Conservation (phyloP, 345 rosid species). For the Clausena lansium region DNA sequence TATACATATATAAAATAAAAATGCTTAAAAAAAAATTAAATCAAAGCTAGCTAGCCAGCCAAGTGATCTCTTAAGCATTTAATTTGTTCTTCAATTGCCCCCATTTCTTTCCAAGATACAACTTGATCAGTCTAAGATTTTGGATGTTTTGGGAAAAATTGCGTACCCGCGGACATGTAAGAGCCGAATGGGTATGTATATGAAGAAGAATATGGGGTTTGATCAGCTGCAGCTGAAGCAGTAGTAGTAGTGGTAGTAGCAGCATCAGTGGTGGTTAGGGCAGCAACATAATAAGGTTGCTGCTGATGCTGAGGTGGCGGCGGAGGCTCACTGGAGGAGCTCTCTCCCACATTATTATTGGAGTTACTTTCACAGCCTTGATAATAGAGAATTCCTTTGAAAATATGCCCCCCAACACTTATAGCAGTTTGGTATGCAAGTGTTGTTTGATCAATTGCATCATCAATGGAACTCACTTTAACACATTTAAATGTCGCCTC, state of each 20-base stretch:
- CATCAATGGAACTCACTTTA: slow-evolving; percentile 39
- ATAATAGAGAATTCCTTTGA: slow-evolving; percentile 56
- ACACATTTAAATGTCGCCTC: slow-evolving; percentile 45
- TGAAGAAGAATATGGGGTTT: slow-evolving; percentile 7
- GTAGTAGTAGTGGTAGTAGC: slow-evolving; percentile 9
- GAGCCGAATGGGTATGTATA: slow-evolving; percentile 34
- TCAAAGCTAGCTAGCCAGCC: neutral
- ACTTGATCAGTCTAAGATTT: slow-evolving; percentile 21
- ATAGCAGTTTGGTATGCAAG: slow-evolving; percentile 49
- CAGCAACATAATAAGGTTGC: slow-evolving; percentile 10
- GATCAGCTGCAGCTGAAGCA: slow-evolving; percentile 1
- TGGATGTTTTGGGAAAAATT: slow-evolving; percentile 41
- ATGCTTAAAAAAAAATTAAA: neutral
- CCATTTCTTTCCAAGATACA: neutral
- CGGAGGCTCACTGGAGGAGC: slow-evolving; percentile 28
- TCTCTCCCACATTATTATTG: slow-evolving; percentile 21
- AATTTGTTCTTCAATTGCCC: neutral
- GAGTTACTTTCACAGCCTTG: slow-evolving; percentile 37
- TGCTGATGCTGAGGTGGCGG: slow-evolving; percentile 1
- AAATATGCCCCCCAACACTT: slow-evolving; percentile 47
- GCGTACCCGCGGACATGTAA: slow-evolving; percentile 42
- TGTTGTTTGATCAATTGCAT: slow-evolving; percentile 29
- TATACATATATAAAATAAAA: neutral
- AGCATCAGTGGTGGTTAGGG: slow-evolving; percentile 17
- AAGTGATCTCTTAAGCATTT: neutral